Percentiles rank a stretch among this genome's conserved stretches.
Evolutionary conservation across 495 filamentous ascomycete species (phyloP).

Genomic region (Schizothecium vesticola): DNA sequence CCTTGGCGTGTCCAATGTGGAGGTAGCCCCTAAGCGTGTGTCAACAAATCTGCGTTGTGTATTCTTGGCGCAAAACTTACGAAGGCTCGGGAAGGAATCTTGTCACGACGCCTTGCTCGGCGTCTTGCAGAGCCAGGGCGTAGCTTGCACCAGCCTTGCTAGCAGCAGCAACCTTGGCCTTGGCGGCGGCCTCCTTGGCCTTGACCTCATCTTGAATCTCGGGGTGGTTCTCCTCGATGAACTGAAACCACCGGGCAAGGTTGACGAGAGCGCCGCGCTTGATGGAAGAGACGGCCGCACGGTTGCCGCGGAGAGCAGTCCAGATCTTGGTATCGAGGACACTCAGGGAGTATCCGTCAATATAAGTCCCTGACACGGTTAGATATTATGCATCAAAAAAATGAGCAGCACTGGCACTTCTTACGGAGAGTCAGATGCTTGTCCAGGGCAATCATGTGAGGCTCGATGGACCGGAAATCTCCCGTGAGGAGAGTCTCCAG

Average conservation of each 20-base stretch:
- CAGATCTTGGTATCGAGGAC: slow-evolving; percentile 78
- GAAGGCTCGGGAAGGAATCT: slow-evolving; percentile 96
- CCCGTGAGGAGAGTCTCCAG: slow-evolving; percentile 48
- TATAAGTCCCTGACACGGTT: slow-evolving; percentile 44
- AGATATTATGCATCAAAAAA: neutral
- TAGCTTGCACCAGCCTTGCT: slow-evolving; percentile 84
- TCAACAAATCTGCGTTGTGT: neutral
- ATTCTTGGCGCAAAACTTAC: slow-evolving; percentile 36
- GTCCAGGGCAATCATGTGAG: slow-evolving; percentile 70
- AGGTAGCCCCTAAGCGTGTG: slow-evolving; percentile 62
- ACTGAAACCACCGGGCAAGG: slow-evolving; percentile 82
- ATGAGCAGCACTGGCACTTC: neutral
- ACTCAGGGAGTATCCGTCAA: slow-evolving; percentile 75
- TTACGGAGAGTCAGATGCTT: slow-evolving; percentile 77
- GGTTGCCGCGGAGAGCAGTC: slow-evolving; percentile 78
- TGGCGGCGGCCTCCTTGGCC: slow-evolving; percentile 56
- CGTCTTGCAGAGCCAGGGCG: slow-evolving; percentile 80
- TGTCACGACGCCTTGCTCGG: slow-evolving; percentile 88
- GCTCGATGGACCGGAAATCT: slow-evolving; percentile 77
- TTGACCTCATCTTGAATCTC: slow-evolving; percentile 55
- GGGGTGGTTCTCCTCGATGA: slow-evolving; percentile 74
- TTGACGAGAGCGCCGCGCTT: slow-evolving; percentile 74
- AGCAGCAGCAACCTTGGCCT: slow-evolving; percentile 64
- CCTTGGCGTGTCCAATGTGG: slow-evolving; percentile 92
- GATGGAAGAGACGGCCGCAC: slow-evolving; percentile 73